Conservation (phyloP, 768 basidiomycete genomes). For the Mycena floridula region DNA sequence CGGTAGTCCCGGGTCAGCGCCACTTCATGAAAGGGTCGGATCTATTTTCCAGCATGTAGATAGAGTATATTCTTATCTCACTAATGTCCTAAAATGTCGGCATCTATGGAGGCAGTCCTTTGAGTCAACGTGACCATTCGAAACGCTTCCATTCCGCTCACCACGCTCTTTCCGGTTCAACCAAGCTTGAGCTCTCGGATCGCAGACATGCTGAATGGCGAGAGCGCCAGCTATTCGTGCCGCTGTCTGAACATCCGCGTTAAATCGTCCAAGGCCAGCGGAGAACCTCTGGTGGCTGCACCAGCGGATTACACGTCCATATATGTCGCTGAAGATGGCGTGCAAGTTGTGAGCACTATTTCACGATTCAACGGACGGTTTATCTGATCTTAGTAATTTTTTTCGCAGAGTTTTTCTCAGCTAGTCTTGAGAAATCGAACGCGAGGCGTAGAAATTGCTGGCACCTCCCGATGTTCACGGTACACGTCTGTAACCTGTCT, state of each 20-base stretch:
- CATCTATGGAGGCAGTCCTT: too few species aligned
- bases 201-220: too few species aligned
- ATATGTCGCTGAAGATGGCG: slow-evolving; percentile 62
- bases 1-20: too few species aligned
- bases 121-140: too few species aligned
- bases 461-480: slow-evolving; percentile 46
- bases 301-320: neutral
- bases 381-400: slow-evolving; percentile 7
- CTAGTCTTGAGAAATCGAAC: slow-evolving; percentile 61
- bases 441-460: slow-evolving; percentile 34
- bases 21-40: too few species aligned
- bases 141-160: too few species aligned
- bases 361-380: slow-evolving; percentile 2
- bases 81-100: too few species aligned
- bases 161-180: too few species aligned
- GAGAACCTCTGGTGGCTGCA: slow-evolving; percentile 16
- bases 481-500: slow-evolving; percentile 65
- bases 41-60: too few species aligned
- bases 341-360: slow-evolving; percentile 48
- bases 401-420: slow-evolving; percentile 55
- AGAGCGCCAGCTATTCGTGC: slow-evolving; percentile 43
- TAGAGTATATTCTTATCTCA: too few species aligned
- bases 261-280: slow-evolving; percentile 26
- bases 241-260: slow-evolving; percentile 70
- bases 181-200: too few species aligned